A percentile compares a stretch with the other conserved stretches of the same genome.
phyloP scores from a whole-genome alignment of 1,284 basidiomycete species.

The Sporisorium scitamineum region DNA sequence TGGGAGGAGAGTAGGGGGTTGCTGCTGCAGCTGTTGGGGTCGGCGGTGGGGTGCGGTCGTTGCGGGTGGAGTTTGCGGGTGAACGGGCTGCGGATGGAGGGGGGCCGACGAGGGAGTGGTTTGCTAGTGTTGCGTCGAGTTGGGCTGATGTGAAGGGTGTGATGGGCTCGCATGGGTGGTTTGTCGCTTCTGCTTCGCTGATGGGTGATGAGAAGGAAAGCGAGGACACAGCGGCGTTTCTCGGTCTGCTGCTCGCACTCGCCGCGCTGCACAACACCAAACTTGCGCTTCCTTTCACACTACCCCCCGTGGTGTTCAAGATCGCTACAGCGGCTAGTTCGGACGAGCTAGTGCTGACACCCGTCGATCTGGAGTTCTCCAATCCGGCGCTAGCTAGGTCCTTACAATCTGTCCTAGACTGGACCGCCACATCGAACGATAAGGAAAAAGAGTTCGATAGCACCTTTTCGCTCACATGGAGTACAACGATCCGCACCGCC shows the following conservation, averaged over 20 bases:
- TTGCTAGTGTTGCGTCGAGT: slow-evolving; percentile 35
- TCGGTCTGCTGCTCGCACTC: slow-evolving; percentile 49
- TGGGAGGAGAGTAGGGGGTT: slow-evolving; percentile 33
- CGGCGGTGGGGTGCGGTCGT: slow-evolving; percentile 17
- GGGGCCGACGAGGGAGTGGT: slow-evolving; percentile 58
- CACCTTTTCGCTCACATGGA: slow-evolving; percentile 47
- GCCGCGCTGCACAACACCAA: slow-evolving; percentile 53
- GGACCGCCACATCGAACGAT: slow-evolving; percentile 9
- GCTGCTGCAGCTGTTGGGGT: slow-evolving; percentile 27
- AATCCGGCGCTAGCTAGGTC: slow-evolving; percentile 40
- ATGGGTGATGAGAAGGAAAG: slow-evolving; percentile 1
- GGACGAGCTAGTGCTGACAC: slow-evolving; percentile 11
- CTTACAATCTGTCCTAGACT: slow-evolving; percentile 33
- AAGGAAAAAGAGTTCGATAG: slow-evolving; percentile 26
- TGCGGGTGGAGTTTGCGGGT: slow-evolving; percentile 49
- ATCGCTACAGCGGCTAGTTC: slow-evolving; percentile 16
- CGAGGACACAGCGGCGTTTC: slow-evolving; percentile 25
- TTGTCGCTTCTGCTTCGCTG: slow-evolving; percentile 3
- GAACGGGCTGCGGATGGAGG: slow-evolving; percentile 59
- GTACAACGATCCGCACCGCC: slow-evolving; percentile 17
- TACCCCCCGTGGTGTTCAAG: slow-evolving; percentile 38
- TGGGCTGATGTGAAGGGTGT: slow-evolving; percentile 14
- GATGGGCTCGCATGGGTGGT: slow-evolving; percentile 27
- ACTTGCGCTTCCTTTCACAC: slow-evolving; percentile 36
- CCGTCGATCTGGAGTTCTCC: slow-evolving; percentile 35